phyloP scores from a whole-genome alignment of 176 grass and related monocot species.

The Leersia perrieri region DNA sequence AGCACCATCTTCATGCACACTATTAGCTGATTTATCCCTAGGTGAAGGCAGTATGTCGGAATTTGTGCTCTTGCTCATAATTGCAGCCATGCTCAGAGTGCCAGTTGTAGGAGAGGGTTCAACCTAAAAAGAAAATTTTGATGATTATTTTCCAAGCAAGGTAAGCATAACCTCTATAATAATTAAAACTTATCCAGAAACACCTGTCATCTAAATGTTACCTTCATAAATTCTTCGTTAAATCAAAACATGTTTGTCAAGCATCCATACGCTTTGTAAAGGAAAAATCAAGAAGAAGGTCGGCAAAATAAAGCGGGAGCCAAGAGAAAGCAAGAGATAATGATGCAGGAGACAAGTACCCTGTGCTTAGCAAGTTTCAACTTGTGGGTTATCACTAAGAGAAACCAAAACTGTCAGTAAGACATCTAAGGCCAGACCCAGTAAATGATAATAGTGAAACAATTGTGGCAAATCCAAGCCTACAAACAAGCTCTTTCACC shows the following conservation, averaged over 20 bases:
- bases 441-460: not conserved
- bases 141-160: constrained; percentile 4
- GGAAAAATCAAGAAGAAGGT: not conserved
- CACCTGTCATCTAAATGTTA: not conserved
- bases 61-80: constrained; percentile 59
- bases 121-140: constrained; percentile 61
- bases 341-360: constrained; percentile 2
- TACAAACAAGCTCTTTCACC: not conserved
- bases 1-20: constrained; percentile 42
- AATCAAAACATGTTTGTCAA: constrained; percentile 9
- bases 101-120: constrained; percentile 99
- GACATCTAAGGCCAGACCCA: not conserved
- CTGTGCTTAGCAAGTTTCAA: constrained; percentile 19
- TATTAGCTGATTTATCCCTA: constrained; percentile 47
- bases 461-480: not conserved
- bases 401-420: not conserved
- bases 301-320: not conserved
- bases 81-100: constrained; percentile 70
- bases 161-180: constrained; percentile 8
- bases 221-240: not conserved
- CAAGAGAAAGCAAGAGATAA: constrained; percentile 1
- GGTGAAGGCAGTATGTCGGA: constrained; percentile 50
- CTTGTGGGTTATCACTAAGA: constrained; percentile 1
- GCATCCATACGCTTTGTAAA: not conserved
- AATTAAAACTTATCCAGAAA: constrained; percentile 3